Conservation (phyloP, 164 flowering plant species). For the Warburgia ugandensis region DNA sequence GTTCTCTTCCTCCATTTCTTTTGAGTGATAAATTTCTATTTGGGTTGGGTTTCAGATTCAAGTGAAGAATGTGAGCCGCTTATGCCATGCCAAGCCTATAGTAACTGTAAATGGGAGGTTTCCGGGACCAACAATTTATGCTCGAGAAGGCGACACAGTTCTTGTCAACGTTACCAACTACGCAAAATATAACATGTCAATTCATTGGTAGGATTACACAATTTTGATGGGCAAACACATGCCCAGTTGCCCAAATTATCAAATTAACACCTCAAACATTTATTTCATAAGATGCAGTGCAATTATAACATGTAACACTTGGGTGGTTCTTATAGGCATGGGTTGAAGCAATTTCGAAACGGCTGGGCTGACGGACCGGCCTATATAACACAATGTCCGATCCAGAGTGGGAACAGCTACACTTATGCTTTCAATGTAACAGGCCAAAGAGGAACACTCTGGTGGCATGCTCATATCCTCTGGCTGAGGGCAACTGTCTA, state of each 20-base stretch:
- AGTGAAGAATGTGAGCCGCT: slow-evolving; percentile 46
- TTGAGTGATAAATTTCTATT: background rate
- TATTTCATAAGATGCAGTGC: no score
- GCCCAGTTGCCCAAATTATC: no score
- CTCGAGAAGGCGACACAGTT: slow-evolving; percentile 45
- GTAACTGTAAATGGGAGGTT: slow-evolving; percentile 61
- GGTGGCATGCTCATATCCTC: no score
- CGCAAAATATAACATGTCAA: slow-evolving; percentile 51
- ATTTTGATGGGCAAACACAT: no score
- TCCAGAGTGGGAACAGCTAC: no score
- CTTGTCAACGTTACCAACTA: slow-evolving; percentile 42
- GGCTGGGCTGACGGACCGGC: slow-evolving; percentile 77
- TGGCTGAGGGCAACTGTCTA: slow-evolving; percentile 64
- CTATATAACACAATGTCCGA: no score
- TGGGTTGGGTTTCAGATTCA: slow-evolving; percentile 25
- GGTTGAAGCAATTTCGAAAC: slow-evolving; percentile 47
- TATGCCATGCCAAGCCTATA: slow-evolving; percentile 50
- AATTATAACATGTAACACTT: no score
- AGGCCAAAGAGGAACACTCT: no score
- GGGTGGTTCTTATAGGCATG: slow-evolving; percentile 36
- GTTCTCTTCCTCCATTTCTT: background rate
- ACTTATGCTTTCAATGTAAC: no score
- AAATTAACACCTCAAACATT: no score
- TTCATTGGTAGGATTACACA: slow-evolving; percentile 49
- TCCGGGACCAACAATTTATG: slow-evolving; percentile 64